phyloP scores from a whole-genome alignment of 768 basidiomycete species.

The Mycena galopus region DNA sequence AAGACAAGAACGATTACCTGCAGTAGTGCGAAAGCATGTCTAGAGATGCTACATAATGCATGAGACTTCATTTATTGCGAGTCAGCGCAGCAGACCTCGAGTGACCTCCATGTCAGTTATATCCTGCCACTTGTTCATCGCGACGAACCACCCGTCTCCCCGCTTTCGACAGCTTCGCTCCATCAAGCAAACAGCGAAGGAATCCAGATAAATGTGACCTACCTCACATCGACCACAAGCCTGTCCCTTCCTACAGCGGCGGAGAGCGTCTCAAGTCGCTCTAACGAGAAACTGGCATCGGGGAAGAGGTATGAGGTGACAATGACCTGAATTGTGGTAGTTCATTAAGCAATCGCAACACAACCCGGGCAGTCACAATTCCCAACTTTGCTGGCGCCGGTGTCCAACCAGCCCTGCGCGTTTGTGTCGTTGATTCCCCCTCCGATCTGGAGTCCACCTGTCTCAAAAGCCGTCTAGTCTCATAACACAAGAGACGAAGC shows the following conservation, averaged over 20 bases:
- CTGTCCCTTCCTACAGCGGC: conserved; percentile 81
- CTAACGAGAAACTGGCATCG: conserved; percentile 78
- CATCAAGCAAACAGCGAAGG: background rate
- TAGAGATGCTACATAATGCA: conserved; percentile 73
- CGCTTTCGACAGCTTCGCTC: conserved; percentile 82
- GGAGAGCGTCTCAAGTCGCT: conserved; percentile 75
- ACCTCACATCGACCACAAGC: conserved; percentile 97
- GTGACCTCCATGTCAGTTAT: conserved; percentile 95
- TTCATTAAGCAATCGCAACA: conserved; percentile 10
- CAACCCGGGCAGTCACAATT: background rate
- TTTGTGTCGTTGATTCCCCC: conserved; percentile 91
- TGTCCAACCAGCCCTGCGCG: conserved; percentile 85
- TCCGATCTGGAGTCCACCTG: conserved; percentile 90
- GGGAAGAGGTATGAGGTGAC: conserved; percentile 99
- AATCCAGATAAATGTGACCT: conserved; percentile 33
- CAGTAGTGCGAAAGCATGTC: conserved; percentile 84
- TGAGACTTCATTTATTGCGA: background rate
- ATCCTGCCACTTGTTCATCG: conserved; percentile 99
- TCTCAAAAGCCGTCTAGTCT: conserved; percentile 29
- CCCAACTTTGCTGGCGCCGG: conserved; percentile 88
- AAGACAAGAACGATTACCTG: conserved; percentile 62
- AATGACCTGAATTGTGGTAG: conserved; percentile 76
- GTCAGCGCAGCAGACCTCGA: conserved; percentile 63
- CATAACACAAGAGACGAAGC: conserved; percentile 2
- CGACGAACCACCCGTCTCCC: conserved; percentile 88